phyloP scores from a whole-genome alignment of 306 rosid species.

The Coriaria nepalensis region DNA sequence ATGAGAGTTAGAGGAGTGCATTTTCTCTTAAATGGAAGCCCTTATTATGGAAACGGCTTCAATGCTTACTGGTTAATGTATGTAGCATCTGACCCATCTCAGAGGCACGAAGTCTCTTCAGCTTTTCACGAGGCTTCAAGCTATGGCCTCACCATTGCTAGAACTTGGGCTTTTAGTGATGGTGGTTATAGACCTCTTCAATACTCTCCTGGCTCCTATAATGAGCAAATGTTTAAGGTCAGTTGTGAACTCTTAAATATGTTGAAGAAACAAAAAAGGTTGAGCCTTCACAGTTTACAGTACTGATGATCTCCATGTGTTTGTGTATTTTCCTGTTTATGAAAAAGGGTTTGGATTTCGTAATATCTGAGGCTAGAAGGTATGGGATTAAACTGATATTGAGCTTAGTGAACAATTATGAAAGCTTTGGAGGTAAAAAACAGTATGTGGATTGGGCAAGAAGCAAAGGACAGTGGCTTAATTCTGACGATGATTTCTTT shows the following conservation, averaged over 20 bases:
- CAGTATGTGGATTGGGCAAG: conserved; percentile 97
- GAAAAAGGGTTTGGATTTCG: conserved; percentile 85
- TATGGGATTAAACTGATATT: conserved; percentile 70
- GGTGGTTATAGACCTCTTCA: conserved; percentile 81
- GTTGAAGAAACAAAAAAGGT: too few relatives aligned
- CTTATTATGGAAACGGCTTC: conserved; percentile 82
- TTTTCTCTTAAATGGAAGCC: conserved; percentile 55
- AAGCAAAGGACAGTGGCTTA: conserved; percentile 55
- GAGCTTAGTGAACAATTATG: conserved; percentile 89
- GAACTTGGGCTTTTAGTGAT: conserved; percentile 97
- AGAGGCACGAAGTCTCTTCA: conserved; percentile 52
- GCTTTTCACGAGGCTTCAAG: conserved; percentile 53
- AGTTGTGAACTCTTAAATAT: not conserved
- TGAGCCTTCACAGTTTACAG: not conserved
- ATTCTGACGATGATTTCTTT: conserved; percentile 84
- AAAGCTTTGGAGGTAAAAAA: conserved; percentile 77
- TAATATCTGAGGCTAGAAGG: conserved; percentile 69
- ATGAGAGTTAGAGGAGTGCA: conserved; percentile 58
- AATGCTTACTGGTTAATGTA: conserved; percentile 95
- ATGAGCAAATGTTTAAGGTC: conserved; percentile 76
- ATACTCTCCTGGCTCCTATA: conserved; percentile 73
- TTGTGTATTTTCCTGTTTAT: conserved; percentile 5
- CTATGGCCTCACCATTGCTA: conserved; percentile 75
- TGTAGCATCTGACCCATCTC: conserved; percentile 70
- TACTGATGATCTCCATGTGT: not conserved